Percentiles rank a stretch among this genome's conserved stretches.
phyloP scores from a whole-genome alignment of 345 rosid species.

The Iberis pinnata region DNA sequence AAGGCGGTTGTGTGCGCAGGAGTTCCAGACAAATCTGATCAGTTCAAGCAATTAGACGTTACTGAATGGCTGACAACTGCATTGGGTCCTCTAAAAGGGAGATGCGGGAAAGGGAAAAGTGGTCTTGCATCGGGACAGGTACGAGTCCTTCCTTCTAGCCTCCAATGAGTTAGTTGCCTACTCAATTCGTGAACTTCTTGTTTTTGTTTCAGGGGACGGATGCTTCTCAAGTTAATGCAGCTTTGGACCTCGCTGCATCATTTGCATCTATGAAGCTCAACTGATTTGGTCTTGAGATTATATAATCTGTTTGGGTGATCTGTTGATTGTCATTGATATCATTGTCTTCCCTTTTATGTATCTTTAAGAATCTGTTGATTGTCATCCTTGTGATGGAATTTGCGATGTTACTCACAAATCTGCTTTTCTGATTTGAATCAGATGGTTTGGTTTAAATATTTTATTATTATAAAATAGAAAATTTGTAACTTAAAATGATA shows the following conservation, averaged over 20 bases:
- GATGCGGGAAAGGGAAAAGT: constrained; percentile 82
- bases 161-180: not conserved
- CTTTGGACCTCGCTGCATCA: constrained; percentile 58
- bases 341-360: constrained; percentile 8
- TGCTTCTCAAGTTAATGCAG: constrained; percentile 53
- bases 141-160: constrained; percentile 9
- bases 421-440: too few relatives aligned
- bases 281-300: constrained; percentile 29
- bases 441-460: too few relatives aligned
- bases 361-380: constrained; percentile 3
- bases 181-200: not conserved
- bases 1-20: constrained; percentile 92
- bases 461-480: too few relatives aligned
- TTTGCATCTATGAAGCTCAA: constrained; percentile 75
- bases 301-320: constrained; percentile 3
- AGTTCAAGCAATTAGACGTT: constrained; percentile 58
- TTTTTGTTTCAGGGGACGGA: constrained; percentile 64
- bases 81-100: constrained; percentile 72
- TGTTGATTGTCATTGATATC: constrained; percentile 9
- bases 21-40: constrained; percentile 57
- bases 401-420: not conserved
- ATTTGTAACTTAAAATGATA: too few relatives aligned
- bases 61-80: constrained; percentile 85
- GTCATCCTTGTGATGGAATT: not conserved
- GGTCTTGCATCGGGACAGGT: constrained; percentile 98